Base-by-base conservation (phyloP, 352 stramenopile species). In the Globisporangium heterothallicum region DNA sequence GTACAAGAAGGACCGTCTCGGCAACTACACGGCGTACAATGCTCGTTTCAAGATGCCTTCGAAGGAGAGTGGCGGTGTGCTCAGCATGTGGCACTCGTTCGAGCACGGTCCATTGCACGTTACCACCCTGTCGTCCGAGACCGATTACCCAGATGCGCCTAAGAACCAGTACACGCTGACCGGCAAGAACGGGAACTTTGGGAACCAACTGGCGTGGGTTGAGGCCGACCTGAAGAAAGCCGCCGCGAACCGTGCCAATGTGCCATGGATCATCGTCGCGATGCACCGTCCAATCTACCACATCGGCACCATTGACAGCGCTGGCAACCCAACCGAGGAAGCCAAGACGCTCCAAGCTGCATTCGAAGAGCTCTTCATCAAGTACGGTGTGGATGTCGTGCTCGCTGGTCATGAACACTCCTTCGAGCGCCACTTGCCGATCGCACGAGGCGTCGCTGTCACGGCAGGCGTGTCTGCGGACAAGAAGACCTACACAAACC, bases 41-140 rank as follows among this genome's bases (percentile, higher is more conserved):
- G 49, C 70, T 10, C 79, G 83, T 25, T 96, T 91, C 62, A 80
- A 84, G 48, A 96, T 96, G 86, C 86, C 86, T 16, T 88, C 73
- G 9, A 38, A 47, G 2, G 84, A 95, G 58, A 79, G 62, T 36
- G 56, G 62, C 0, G 74, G 77, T 0, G 49, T 61, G 25, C 53
- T 78, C 45, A 92, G 92, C 58, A 96, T 95, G 80, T 95, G 82
- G 81, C 84, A 96, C 56, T 93, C 82, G 27, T 97, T 94, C 50
- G 74, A 95, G 46, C 66, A 95, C 49, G 85, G 82, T 0, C 63
- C 70, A 21, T 63, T 94, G 18, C 86, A 96, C 60, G 87, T 94
- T 49, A 88, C 85, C 4, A 72, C 77, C 10, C 72, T 97, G n/a
- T 90, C 82, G 34, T 74, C 72, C 3, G 85, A 97, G 63, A 92